Evolutionary conservation across 2,329 filamentous ascomycete species (phyloP).

Genomic region (Diatrype stigma): DNA sequence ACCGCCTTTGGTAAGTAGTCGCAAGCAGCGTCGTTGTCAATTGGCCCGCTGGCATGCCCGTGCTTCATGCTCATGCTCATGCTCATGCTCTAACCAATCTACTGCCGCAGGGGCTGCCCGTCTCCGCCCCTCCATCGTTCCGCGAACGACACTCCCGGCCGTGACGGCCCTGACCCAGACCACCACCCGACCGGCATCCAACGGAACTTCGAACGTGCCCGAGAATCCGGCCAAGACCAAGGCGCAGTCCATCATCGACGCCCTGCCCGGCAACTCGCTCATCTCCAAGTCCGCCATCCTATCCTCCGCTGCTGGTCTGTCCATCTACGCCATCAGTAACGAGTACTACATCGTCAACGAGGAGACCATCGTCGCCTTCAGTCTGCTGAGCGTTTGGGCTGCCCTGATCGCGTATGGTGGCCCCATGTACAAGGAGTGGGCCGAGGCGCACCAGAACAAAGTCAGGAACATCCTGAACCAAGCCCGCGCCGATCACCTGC

Average conservation of each 20-base stretch:
- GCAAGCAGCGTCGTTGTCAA: constrained; percentile 24
- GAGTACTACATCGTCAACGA: constrained; percentile 99
- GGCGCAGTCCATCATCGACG: constrained; percentile 91
- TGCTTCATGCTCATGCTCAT: constrained; percentile 12
- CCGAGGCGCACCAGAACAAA: constrained; percentile 81
- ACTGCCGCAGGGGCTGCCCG: constrained; percentile 72
- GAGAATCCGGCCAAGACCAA: constrained; percentile 91
- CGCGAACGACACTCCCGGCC: constrained; percentile 71
- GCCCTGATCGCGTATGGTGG: constrained; percentile 91
- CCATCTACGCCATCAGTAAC: constrained; percentile 95
- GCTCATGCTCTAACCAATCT: constrained; percentile 10
- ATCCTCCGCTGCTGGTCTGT: constrained; percentile 84
- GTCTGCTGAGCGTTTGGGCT: constrained; percentile 87
- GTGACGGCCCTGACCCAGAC: constrained; percentile 65
- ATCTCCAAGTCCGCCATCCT: constrained; percentile 96
- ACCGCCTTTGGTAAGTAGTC: constrained; percentile 80
- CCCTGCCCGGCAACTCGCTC: constrained; percentile 86
- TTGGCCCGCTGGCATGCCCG: constrained; percentile 26
- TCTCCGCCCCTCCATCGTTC: constrained; percentile 76
- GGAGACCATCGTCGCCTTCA: constrained; percentile 92
- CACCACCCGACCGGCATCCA: constrained; percentile 66
- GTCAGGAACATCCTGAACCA: constrained; percentile 94
- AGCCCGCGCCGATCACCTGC: constrained; percentile 89
- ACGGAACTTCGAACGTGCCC: no score
- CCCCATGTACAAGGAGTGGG: constrained; percentile 89